These are phyloP conservation scores for Pseudocercospora crystallina DNA, from an alignment of 2,329 filamentous ascomycete genomes.

Conservation along the genomic window DNA sequence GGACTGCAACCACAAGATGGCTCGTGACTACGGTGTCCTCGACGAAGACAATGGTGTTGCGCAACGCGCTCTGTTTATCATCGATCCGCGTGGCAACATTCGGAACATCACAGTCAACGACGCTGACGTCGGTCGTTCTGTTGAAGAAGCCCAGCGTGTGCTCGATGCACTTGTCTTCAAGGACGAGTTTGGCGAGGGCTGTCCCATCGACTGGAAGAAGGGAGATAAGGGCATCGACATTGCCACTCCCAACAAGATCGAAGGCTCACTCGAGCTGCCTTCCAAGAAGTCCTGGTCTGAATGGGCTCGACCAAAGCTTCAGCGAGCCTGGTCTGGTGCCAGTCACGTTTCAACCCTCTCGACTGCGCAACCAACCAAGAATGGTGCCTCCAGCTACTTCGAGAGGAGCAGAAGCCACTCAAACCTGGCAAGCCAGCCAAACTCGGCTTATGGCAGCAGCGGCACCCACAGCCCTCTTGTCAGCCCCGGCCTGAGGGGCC, in stretches of 20 bases:
- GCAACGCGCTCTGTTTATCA: constrained; percentile 64
- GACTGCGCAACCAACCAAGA: constrained; percentile 7
- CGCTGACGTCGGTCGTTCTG: constrained; percentile 62
- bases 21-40: constrained; percentile 62
- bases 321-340: constrained; percentile 31
- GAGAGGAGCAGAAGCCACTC: constrained; percentile 14
- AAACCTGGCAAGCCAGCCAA: not conserved
- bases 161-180: constrained; percentile 53
- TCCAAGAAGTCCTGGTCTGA: constrained; percentile 32
- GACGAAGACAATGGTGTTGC: constrained; percentile 64
- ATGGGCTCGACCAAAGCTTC: constrained; percentile 35
- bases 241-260: constrained; percentile 23
- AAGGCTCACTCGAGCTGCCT: constrained; percentile 30
- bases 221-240: constrained; percentile 32
- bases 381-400: not conserved
- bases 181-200: constrained; percentile 43
- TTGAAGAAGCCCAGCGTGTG: constrained; percentile 62
- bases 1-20: constrained; percentile 62
- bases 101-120: constrained; percentile 66
- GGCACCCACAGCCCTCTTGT: constrained; percentile 20
- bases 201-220: constrained; percentile 36
- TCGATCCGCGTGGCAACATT: constrained; percentile 62
- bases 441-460: not conserved
- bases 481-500: constrained; percentile 25
- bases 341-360: constrained; percentile 20